Evolutionary conservation across 352 stramenopile species (phyloP).

Genomic region (Pythium oligandrum): DNA sequence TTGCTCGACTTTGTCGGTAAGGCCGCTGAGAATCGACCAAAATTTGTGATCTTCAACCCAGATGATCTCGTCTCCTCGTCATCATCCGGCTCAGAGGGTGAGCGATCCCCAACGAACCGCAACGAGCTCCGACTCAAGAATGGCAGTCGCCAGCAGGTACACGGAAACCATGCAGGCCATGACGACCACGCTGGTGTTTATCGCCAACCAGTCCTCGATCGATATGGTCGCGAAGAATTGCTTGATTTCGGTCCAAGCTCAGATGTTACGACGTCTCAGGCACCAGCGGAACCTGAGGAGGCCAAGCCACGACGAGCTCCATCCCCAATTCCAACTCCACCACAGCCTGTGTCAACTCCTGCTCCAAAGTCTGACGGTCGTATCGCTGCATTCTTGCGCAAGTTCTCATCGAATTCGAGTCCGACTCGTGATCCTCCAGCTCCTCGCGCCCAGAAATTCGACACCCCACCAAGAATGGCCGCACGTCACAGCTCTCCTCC

Average conservation of each 20-base stretch:
- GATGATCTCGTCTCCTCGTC: conserved; percentile 27
- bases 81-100: conserved; percentile 10
- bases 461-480: too few species aligned
- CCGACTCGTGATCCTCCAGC: conserved; percentile 1
- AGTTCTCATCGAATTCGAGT: conserved; percentile 19
- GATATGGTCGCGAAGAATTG: conserved; percentile 22
- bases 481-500: not conserved
- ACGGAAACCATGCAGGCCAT: conserved; percentile 6
- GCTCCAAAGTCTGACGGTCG: conserved; percentile 3
- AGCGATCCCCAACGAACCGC: conserved; percentile 4
- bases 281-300: too few species aligned
- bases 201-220: conserved; percentile 18
- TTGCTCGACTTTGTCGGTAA: conserved; percentile 61
- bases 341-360: not conserved
- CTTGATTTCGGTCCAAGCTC: conserved; percentile 15
- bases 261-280: not conserved
- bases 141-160: conserved; percentile 4
- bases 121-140: conserved; percentile 17
- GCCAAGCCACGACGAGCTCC: not conserved
- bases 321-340: not conserved
- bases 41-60: conserved; percentile 52
- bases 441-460: not conserved
- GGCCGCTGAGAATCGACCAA: conserved; percentile 36
- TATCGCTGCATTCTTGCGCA: conserved; percentile 16
- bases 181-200: conserved; percentile 19